Conservation (phyloP, 495 filamentous ascomycete species). For the Achaetomiella virescens region DNA sequence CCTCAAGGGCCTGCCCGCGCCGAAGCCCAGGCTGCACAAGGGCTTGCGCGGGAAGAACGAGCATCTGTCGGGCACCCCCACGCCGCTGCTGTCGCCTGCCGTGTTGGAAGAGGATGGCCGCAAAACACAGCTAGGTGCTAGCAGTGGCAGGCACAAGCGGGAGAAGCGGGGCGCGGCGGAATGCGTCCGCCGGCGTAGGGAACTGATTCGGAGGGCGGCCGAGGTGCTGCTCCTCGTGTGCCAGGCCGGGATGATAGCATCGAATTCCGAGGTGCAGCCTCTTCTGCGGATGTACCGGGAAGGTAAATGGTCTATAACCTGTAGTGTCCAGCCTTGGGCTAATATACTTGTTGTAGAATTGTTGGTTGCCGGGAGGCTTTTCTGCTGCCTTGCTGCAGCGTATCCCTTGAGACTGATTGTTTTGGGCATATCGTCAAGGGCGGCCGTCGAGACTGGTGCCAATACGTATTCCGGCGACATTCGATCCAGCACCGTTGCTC, state of each 20-base stretch:
- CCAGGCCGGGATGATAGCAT: slow-evolving; percentile 34
- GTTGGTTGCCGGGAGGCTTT: slow-evolving; percentile 15
- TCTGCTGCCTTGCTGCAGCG: slow-evolving; percentile 25
- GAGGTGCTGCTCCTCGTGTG: slow-evolving; percentile 41
- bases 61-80: slow-evolving; percentile 42
- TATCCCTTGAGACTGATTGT: slow-evolving; percentile 43
- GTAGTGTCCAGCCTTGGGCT: not conserved
- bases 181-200: slow-evolving; percentile 36
- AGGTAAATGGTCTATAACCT: slow-evolving; percentile 23
- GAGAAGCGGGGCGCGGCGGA: slow-evolving; percentile 30
- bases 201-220: slow-evolving; percentile 37
- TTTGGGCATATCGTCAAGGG: slow-evolving; percentile 37
- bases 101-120: slow-evolving; percentile 50
- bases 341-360: slow-evolving; percentile 25
- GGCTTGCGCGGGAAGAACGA: slow-evolving; percentile 57
- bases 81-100: slow-evolving; percentile 55
- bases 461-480: slow-evolving; percentile 57
- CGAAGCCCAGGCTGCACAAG: slow-evolving; percentile 63
- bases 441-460: slow-evolving; percentile 33
- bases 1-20: slow-evolving; percentile 74
- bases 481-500: slow-evolving; percentile 86
- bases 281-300: slow-evolving; percentile 27
- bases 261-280: slow-evolving; percentile 28
- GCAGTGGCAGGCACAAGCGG: slow-evolving; percentile 18
- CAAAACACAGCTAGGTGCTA: slow-evolving; percentile 13